Conservation (phyloP, 495 filamentous ascomycete species). For the Podospora australis region DNA sequence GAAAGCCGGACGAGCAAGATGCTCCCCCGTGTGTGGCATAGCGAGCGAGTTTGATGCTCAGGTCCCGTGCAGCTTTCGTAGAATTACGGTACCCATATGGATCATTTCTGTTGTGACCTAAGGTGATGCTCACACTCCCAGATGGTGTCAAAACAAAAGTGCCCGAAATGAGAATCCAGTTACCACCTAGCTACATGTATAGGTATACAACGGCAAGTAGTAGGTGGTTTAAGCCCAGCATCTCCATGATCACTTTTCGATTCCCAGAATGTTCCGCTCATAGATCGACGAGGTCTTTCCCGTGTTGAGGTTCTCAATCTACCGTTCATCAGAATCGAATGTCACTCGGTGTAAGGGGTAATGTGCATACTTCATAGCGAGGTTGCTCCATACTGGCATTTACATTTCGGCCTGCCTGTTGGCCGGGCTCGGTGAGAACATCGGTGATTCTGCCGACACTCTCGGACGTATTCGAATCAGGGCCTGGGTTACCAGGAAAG, state of each 20-base stretch:
- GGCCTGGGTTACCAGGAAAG: conserved; percentile 18
- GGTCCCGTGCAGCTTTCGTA: too few species aligned
- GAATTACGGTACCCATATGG: too few species aligned
- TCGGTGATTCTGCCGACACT: conserved; percentile 32
- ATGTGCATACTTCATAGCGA: conserved; percentile 33
- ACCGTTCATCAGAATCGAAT: background rate
- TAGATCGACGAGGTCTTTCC: conserved; percentile 36
- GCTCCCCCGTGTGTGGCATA: too few species aligned
- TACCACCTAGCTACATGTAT: too few species aligned
- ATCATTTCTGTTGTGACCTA: too few species aligned
- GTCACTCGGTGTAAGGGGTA: background rate
- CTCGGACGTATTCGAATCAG: conserved; percentile 33
- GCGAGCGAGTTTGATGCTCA: too few species aligned
- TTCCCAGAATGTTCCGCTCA: conserved; percentile 36
- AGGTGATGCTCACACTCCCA: too few species aligned
- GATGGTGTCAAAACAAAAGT: too few species aligned
- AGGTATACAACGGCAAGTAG: too few species aligned
- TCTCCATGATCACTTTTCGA: background rate
- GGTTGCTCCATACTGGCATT: conserved; percentile 32
- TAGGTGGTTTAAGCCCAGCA: too few species aligned
- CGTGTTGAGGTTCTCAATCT: conserved; percentile 40
- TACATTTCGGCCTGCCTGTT: conserved; percentile 36
- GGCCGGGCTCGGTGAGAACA: conserved; percentile 34
- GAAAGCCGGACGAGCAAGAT: too few species aligned
- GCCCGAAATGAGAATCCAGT: too few species aligned